Percentiles rank a stretch among this genome's conserved stretches.
Conservation (phyloP, 2,329 filamentous ascomycete species). For the Microsporum canis region DNA sequence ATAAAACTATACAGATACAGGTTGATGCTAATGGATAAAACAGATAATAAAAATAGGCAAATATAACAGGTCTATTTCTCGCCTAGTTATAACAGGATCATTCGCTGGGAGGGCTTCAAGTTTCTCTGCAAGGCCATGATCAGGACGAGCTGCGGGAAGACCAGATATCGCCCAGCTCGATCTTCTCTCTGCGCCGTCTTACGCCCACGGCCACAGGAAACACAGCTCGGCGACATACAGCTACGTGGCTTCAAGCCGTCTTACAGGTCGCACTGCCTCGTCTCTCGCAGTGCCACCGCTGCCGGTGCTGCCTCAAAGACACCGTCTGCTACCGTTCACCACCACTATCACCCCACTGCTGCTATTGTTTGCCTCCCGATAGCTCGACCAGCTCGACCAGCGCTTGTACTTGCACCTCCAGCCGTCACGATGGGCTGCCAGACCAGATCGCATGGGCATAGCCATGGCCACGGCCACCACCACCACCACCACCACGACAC, state of each 20-base stretch:
- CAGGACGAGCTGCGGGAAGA: neutral
- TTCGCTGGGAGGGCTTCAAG: too few relatives aligned
- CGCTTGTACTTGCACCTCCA: neutral
- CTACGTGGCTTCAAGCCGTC: constrained; percentile 3
- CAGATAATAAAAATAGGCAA: neutral
- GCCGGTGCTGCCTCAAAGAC: neutral
- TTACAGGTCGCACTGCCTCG: neutral
- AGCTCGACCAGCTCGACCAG: constrained; percentile 4
- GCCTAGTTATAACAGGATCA: neutral
- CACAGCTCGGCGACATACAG: neutral
- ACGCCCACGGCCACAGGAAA: neutral
- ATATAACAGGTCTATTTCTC: neutral
- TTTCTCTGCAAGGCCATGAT: neutral
- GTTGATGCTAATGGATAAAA: neutral
- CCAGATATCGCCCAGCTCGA: neutral
- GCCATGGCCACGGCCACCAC: constrained; percentile 46
- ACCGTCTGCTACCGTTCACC: neutral
- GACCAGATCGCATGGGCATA: constrained; percentile 31
- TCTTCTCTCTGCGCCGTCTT: neutral
- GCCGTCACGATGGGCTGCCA: constrained; percentile 32
- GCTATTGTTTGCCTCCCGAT: neutral
- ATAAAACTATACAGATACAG: too few relatives aligned
- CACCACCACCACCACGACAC: constrained; percentile 78
- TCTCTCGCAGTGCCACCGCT: neutral
- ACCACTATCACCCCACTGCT: neutral